Conservation (phyloP, 2,329 filamentous ascomycete genomes). For the Curvularia lunata region DNA sequence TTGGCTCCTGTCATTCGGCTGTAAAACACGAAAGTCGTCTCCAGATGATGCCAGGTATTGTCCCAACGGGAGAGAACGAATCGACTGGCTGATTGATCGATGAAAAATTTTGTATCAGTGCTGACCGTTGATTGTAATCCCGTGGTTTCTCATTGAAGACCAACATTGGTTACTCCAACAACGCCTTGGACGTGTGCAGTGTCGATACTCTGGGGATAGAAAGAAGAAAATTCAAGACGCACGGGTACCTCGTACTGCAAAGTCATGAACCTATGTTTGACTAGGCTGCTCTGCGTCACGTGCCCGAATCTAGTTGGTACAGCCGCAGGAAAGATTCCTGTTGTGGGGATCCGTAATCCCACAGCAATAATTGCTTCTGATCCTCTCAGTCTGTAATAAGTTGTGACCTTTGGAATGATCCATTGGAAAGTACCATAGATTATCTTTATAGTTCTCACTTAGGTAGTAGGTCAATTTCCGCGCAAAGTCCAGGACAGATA, state of each 20-base stretch:
- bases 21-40: background rate
- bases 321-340: background rate
- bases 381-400: background rate
- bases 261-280: background rate
- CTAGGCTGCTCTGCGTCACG: background rate
- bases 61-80: background rate
- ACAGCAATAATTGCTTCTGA: background rate
- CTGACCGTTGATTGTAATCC: background rate
- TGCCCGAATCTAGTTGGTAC: background rate
- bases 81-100: background rate
- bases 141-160: background rate
- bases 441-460: background rate
- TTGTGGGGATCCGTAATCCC: background rate
- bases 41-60: background rate
- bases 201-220: background rate
- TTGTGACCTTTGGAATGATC: background rate
- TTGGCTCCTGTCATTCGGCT: background rate
- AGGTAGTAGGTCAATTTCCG: too few species aligned
- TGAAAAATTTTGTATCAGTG: background rate
- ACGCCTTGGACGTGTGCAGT: background rate
- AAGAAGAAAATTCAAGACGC: background rate
- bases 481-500: too few species aligned
- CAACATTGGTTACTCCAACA: background rate
- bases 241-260: background rate
- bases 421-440: background rate